Base-by-base conservation (phyloP, 192 early-diverging fungal genomes). In the Coemansia guatemalensis region DNA sequence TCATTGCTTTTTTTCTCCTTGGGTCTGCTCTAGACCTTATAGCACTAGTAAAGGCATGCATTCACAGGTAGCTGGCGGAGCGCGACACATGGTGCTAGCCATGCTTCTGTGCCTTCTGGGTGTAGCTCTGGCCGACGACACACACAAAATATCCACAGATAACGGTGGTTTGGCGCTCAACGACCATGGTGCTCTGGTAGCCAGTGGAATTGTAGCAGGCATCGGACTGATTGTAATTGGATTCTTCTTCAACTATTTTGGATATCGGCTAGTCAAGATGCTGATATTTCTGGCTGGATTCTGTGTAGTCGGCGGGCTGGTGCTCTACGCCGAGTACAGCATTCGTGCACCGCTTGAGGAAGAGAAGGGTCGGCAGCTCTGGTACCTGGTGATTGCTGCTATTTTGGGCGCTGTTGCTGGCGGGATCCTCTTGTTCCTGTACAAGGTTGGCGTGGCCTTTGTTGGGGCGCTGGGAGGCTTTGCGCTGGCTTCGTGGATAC, bases 381-480 rank as follows among this genome's bases (percentile, higher is more conserved):
- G 68, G 59, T 78, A 76, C 66, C 62, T 92, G 29, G 84, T 87
- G 18, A 85, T 88, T 6, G 75, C 84, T 8, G 77, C 88, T 14
- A 82, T 84, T 8, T 65, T 82, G 4, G 95, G 92, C 41, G 53
- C 91, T 8, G 14, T 93, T 9, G 83, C 83, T 44, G 95, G 93
- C 53, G 62, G 60, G 9, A 55, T 93, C 2, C 67, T 89, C 17
- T 48, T 86, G 27, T 93, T 88, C 68, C 82, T 90, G 58, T 87
- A 84, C 79, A 83, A 83, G 52, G 69, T 95, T 2, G 93, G 88
- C 23, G 73, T 94, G 32, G 86, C 89, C 57, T 69, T 91, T 17
- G 68, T 94, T 17, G 95, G 93, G 52, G 92, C 84, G 22, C 71
- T 92, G 48, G 84, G 87, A 39, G 95, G 95, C 63, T 94, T 89